Evolutionary conservation across 139 green algal genomes (phyloP).

Genomic region (Ettlia oleoabundans): DNA sequence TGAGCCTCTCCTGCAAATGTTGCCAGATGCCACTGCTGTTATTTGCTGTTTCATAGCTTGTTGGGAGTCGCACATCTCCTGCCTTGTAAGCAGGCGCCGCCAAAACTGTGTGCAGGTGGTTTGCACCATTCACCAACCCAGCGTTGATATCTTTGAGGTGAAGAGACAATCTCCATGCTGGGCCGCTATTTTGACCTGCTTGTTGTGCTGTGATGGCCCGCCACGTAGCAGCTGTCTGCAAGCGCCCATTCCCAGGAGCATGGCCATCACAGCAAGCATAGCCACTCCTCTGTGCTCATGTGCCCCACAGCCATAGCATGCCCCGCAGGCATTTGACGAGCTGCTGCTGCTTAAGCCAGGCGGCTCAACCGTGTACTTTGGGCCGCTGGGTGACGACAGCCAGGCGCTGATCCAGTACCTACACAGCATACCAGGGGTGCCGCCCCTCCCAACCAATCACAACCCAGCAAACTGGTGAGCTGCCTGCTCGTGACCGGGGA

Average conservation of each 20-base stretch:
- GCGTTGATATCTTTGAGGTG: conserved; percentile 59
- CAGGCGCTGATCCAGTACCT: conserved; percentile 64
- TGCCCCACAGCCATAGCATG: not conserved
- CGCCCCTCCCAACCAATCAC: not conserved
- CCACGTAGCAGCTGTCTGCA: not conserved
- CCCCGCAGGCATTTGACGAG: conserved; percentile 61
- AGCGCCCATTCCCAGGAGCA: not conserved
- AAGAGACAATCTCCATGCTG: not conserved
- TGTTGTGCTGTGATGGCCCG: no score
- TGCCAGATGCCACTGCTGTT: no score
- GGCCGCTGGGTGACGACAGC: conserved; percentile 56
- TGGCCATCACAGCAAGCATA: no score
- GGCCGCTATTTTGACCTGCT: no score
- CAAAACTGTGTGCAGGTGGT: no score
- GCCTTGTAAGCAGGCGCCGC: no score
- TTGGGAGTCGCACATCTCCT: no score
- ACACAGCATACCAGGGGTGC: conserved; percentile 5
- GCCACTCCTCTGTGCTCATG: no score
- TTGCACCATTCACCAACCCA: conserved; percentile 72
- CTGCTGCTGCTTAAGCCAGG: conserved; percentile 78
- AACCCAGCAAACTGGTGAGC: conserved; percentile 35
- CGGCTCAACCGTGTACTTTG: conserved; percentile 68
- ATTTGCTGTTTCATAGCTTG: no score
- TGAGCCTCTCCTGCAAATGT: no score
- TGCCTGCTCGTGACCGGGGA: not conserved